These are phyloP conservation scores for Fusarium protoensiforme DNA, from an alignment of 2,329 filamentous ascomycete species.

Conservation along the genomic window DNA sequence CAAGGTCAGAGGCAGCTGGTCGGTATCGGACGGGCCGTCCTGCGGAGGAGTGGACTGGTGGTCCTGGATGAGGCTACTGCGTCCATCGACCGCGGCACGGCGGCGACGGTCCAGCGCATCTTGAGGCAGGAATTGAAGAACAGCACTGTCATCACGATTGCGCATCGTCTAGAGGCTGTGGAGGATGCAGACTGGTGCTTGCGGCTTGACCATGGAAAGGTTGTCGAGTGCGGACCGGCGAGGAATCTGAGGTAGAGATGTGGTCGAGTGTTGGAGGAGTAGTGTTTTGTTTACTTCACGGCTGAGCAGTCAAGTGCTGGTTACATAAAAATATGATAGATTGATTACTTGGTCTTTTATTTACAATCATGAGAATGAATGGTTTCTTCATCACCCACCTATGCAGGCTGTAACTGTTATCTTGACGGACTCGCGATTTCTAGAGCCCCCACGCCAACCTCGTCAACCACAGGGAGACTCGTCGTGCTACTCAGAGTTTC, in stretches of 20 bases:
- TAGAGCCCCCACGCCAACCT: neutral
- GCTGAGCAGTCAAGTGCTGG: neutral
- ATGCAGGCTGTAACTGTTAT: no score
- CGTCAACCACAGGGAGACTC: neutral
- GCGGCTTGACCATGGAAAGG: conserved; percentile 61
- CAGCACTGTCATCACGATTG: conserved; percentile 74
- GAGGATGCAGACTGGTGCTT: conserved; percentile 67
- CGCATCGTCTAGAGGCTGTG: conserved; percentile 73
- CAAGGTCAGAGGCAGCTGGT: conserved; percentile 73
- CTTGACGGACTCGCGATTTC: no score
- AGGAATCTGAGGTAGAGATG: conserved; percentile 15
- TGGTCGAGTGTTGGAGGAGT: neutral
- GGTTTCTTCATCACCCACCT: neutral
- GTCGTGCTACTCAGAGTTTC: neutral
- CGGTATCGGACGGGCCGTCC: conserved; percentile 68
- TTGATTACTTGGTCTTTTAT: neutral
- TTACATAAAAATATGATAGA: neutral
- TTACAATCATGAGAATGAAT: neutral
- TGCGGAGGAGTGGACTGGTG: conserved; percentile 69
- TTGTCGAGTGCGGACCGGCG: conserved; percentile 61
- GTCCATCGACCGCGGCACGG: conserved; percentile 70
- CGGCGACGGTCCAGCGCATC: conserved; percentile 67
- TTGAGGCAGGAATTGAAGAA: conserved; percentile 63
- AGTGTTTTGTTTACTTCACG: neutral
- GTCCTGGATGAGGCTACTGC: conserved; percentile 75